Conservation (phyloP, 2,329 filamentous ascomycete genomes). For the Ophiostoma ulmi region DNA sequence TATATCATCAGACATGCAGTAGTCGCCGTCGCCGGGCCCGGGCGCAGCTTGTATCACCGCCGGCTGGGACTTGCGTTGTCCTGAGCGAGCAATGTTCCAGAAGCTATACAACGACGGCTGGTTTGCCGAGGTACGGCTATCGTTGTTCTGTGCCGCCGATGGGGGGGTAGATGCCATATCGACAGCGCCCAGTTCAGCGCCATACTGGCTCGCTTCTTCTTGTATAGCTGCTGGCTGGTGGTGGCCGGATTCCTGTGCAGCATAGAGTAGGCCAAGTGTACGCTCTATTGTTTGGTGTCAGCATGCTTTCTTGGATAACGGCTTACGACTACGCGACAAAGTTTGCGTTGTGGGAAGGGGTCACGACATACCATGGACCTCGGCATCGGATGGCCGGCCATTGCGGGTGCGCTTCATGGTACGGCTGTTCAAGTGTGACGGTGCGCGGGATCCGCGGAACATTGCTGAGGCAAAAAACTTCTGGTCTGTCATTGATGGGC, state of each 20-base stretch:
- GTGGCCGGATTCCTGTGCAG: conserved; percentile 34
- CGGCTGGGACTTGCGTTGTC: conserved; percentile 23
- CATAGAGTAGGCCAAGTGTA: conserved; percentile 54
- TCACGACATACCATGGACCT: conserved; percentile 48
- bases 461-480: conserved; percentile 32
- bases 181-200: not conserved
- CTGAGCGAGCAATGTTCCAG: conserved; percentile 46
- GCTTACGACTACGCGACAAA: not conserved
- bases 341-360: not conserved
- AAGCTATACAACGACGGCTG: conserved; percentile 57
- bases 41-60: not conserved
- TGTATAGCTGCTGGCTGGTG: conserved; percentile 20
- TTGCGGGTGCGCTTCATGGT: conserved; percentile 59
- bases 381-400: conserved; percentile 51
- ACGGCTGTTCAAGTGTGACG: conserved; percentile 40
- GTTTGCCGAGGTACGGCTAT: conserved; percentile 25
- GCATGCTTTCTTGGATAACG: not conserved
- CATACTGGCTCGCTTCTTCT: conserved; percentile 22
- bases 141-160: not conserved
- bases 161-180: not conserved
- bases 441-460: conserved; percentile 35
- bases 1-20: not conserved
- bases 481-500: conserved; percentile 28
- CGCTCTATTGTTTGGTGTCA: conserved; percentile 40
- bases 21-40: not conserved